A percentile compares a stretch with the other conserved stretches of the same genome.
Evolutionary conservation across 192 early-diverging fungal species (phyloP).

Genomic region (Helicostylum pulchrum): DNA sequence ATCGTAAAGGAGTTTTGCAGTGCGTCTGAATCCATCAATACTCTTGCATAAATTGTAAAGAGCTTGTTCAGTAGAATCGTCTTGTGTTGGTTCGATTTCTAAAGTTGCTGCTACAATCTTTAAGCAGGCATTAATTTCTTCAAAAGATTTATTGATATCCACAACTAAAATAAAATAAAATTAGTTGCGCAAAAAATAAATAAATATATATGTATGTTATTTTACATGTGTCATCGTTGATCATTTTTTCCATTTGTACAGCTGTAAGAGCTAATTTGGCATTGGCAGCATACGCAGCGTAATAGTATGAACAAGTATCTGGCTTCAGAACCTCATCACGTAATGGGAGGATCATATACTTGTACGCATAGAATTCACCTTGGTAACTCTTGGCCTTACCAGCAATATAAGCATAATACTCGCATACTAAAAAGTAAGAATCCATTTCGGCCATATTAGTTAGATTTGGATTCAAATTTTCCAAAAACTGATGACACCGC

Average conservation of each 20-base stretch:
- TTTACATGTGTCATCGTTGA: constrained; percentile 17
- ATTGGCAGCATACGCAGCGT: constrained; percentile 17
- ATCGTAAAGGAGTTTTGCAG: constrained; percentile 4
- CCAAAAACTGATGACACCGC: constrained; percentile 27
- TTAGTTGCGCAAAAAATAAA: background rate
- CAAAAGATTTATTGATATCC: constrained; percentile 21
- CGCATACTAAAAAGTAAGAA: constrained; percentile 34
- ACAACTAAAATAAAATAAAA: constrained; percentile 7
- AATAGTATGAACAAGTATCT: constrained; percentile 13
- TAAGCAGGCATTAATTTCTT: constrained; percentile 16
- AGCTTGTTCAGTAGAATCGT: constrained; percentile 21
- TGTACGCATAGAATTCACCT: constrained; percentile 24
- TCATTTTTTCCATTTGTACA: constrained; percentile 24
- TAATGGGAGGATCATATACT: constrained; percentile 21
- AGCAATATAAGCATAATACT: constrained; percentile 39
- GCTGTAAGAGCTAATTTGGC: constrained; percentile 19
- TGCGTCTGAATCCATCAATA: constrained; percentile 14
- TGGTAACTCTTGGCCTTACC: constrained; percentile 36
- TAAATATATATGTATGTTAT: background rate
- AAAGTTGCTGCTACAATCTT: background rate
- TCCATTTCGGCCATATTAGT: constrained; percentile 18
- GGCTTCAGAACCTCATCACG: background rate
- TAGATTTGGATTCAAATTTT: constrained; percentile 11
- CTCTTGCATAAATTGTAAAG: constrained; percentile 22
- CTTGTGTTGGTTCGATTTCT: background rate